A percentile compares a stretch with the other conserved stretches of the same genome.
phyloP scores from a whole-genome alignment of 2,329 filamentous ascomycete species.

The Huntiella savannae region DNA sequence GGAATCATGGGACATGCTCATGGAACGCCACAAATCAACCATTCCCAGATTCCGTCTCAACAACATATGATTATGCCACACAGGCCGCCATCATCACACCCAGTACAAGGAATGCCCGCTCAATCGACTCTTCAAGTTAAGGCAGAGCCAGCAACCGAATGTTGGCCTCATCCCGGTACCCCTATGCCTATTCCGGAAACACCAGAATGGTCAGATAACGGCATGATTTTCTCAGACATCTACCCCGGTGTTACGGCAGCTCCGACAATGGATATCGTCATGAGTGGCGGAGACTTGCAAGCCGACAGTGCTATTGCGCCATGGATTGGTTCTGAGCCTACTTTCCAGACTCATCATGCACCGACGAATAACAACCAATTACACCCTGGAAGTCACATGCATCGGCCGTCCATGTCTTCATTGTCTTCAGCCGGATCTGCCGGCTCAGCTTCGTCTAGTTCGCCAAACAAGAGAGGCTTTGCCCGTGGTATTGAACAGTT shows the following conservation, averaged over 20 bases:
- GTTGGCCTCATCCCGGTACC: slow-evolving; percentile 23
- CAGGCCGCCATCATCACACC: slow-evolving; percentile 8
- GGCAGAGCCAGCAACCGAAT: slow-evolving; percentile 10
- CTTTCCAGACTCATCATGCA: not conserved
- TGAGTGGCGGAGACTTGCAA: slow-evolving; percentile 5
- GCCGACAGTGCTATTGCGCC: slow-evolving; percentile 6
- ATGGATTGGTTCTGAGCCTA: slow-evolving; percentile 5
- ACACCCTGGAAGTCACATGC: slow-evolving; percentile 4
- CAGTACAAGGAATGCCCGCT: slow-evolving; percentile 3
- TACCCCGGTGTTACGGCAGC: slow-evolving; percentile 4
- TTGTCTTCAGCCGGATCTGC: not conserved
- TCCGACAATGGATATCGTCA: slow-evolving; percentile 8
- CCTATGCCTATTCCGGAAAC: slow-evolving; percentile 23
- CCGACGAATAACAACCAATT: not conserved
- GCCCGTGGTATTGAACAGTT: slow-evolving; percentile 14
- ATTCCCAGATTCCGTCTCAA: not conserved
- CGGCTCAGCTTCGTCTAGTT: slow-evolving; percentile 8
- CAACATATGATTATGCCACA: slow-evolving; percentile 6
- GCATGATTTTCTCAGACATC: slow-evolving; percentile 9
- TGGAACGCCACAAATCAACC: slow-evolving; percentile 1
- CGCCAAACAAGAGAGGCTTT: slow-evolving; percentile 11
- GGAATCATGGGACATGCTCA: not conserved
- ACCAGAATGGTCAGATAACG: slow-evolving; percentile 18
- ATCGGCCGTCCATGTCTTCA: slow-evolving; percentile 1
- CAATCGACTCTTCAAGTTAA: slow-evolving; percentile 5